Evolutionary conservation across 2,329 filamentous ascomycete genomes (phyloP).

Genomic region (Neurospora sp.): DNA sequence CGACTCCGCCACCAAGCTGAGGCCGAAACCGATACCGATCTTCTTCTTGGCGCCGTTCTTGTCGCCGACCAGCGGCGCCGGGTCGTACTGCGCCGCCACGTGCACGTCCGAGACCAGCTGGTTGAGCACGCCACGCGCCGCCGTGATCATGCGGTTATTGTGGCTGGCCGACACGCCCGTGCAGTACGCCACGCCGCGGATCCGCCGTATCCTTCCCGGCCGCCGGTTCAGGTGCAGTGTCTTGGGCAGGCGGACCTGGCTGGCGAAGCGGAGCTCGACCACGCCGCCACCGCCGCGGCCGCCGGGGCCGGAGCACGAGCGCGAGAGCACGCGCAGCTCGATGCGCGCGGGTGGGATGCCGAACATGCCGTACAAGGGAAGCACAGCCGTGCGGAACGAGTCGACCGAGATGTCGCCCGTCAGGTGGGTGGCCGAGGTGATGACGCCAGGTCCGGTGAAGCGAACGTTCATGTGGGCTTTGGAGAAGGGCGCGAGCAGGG

Average conservation of each 20-base stretch:
- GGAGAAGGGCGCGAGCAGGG: conserved; percentile 83
- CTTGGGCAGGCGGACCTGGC: conserved; percentile 87
- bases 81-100: conserved; percentile 71
- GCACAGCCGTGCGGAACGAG: conserved; percentile 82
- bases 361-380: conserved; percentile 83
- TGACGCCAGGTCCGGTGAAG: conserved; percentile 83
- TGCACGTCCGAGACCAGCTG: conserved; percentile 80
- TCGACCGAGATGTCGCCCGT: conserved; percentile 82
- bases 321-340: conserved; percentile 70
- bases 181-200: conserved; percentile 88
- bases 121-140: conserved; percentile 79
- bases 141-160: conserved; percentile 91
- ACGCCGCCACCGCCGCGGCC: conserved; percentile 78
- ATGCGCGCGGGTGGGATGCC: conserved; percentile 72
- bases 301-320: conserved; percentile 66
- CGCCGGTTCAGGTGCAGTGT: conserved; percentile 79
- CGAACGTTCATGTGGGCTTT: conserved; percentile 85
- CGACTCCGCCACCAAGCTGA: conserved; percentile 88
- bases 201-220: conserved; percentile 74
- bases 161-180: conserved; percentile 87
- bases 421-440: conserved; percentile 73
- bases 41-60: conserved; percentile 46
- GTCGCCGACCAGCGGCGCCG: conserved; percentile 46
- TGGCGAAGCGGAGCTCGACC: conserved; percentile 88
- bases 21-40: conserved; percentile 81